A percentile compares a stretch with the other conserved stretches of the same genome.
These are phyloP conservation scores for Cymbidium sinense DNA, from an alignment of 106 monocot species.

Conservation along the genomic window DNA sequence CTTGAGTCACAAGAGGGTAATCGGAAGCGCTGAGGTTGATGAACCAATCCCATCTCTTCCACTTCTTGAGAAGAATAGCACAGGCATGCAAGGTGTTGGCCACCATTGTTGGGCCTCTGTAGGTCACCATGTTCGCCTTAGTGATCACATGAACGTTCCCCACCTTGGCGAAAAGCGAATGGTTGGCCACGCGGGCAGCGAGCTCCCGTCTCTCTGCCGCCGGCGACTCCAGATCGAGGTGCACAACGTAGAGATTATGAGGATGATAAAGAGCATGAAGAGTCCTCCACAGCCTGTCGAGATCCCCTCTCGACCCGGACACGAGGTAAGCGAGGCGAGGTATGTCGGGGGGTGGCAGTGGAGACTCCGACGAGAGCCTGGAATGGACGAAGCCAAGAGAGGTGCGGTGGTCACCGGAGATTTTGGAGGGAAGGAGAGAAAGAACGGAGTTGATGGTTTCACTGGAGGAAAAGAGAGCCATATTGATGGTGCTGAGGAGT, in stretches of 20 bases:
- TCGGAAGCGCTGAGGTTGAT: neutral
- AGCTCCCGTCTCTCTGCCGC: conserved; percentile 9
- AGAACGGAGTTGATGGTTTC: conserved; percentile 6
- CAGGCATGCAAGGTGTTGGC: neutral
- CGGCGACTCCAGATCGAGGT: conserved; percentile 17
- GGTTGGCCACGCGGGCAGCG: neutral
- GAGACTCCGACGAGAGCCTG: neutral
- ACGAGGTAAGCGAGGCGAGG: neutral
- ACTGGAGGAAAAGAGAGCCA: conserved; percentile 13
- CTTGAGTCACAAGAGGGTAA: neutral
- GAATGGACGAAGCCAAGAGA: neutral
- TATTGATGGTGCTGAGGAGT: conserved; percentile 14
- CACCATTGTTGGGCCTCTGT: conserved; percentile 3
- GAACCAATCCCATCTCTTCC: neutral
- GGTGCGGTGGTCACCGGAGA: neutral
- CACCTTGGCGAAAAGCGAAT: conserved; percentile 1
- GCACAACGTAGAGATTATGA: conserved; percentile 11
- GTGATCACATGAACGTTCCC: conserved; percentile 13
- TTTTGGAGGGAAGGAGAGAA: neutral
- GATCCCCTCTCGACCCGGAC: neutral
- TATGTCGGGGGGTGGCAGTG: neutral
- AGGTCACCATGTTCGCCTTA: conserved; percentile 23
- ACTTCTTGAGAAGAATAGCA: neutral
- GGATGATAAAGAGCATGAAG: conserved; percentile 15
- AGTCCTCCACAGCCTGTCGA: conserved; percentile 7